A percentile compares a stretch with the other conserved stretches of the same genome.
phyloP scores from a whole-genome alignment of 371 early-diverging fungal genomes.

The Rhizomucor pusillus region DNA sequence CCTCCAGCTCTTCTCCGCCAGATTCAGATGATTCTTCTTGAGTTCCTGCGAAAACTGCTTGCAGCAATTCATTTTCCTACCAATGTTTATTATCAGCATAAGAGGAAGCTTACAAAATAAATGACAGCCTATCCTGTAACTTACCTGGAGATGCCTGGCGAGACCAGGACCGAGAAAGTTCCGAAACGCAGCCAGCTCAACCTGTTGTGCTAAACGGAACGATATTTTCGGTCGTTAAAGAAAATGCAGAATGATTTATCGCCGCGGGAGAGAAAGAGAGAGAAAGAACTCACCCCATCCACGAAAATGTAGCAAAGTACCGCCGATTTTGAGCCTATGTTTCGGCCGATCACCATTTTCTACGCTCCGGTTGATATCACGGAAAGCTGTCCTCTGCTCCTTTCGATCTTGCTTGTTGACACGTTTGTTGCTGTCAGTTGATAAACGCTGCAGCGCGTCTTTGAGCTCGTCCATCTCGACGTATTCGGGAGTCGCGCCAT shows the following conservation, averaged over 20 bases:
- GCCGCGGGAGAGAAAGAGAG: not conserved
- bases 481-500: conserved; percentile 32
- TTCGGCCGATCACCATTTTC: conserved; percentile 43
- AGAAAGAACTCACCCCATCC: conserved; percentile 35
- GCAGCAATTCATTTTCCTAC: conserved; percentile 15
- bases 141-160: conserved; percentile 37
- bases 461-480: conserved; percentile 53
- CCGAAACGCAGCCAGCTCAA: conserved; percentile 37
- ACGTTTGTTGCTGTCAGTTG: conserved; percentile 54
- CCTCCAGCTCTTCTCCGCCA: not conserved
- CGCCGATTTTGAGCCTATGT: conserved; percentile 39
- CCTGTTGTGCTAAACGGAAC: conserved; percentile 26
- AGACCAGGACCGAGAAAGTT: conserved; percentile 35
- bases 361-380: conserved; percentile 61
- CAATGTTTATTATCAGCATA: not conserved
- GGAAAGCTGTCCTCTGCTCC: conserved; percentile 60
- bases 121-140: not conserved
- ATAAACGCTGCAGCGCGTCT: conserved; percentile 46
- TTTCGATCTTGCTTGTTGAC: conserved; percentile 62
- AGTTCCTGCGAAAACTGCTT: conserved; percentile 8
- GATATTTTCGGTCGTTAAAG: not conserved
- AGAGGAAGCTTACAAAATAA: not conserved
- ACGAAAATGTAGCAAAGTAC: conserved; percentile 29
- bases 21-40: conserved; percentile 5
- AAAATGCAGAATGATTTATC: not conserved